These are phyloP conservation scores for Chloranthus sessilifolius DNA, from an alignment of 164 flowering plant species.

Conservation along the genomic window DNA sequence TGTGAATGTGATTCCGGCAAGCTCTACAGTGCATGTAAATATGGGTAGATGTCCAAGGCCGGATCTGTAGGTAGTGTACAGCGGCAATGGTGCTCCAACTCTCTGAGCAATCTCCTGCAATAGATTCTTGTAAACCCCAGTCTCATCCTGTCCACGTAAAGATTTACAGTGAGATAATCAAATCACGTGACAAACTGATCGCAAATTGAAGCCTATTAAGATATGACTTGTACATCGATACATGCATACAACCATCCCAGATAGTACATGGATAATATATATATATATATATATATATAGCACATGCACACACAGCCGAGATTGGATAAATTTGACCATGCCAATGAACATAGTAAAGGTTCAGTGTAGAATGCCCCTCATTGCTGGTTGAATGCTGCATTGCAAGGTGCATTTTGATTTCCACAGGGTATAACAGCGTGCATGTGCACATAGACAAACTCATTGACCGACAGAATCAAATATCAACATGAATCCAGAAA, in stretches of 20 bases:
- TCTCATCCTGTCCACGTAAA: slow-evolving; percentile 68
- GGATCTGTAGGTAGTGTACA: slow-evolving; percentile 69
- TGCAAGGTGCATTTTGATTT: too few relatives aligned
- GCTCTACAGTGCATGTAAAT: slow-evolving; percentile 80
- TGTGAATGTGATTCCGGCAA: slow-evolving; percentile 83
- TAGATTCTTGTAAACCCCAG: slow-evolving; percentile 96
- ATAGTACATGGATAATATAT: not conserved
- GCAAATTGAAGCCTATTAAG: not conserved
- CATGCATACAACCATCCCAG: not conserved
- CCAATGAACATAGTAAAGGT: too few relatives aligned
- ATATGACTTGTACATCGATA: not conserved
- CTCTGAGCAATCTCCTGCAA: slow-evolving; percentile 95
- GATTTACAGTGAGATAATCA: too few relatives aligned
- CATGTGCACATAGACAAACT: too few relatives aligned
- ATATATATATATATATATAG: not conserved
- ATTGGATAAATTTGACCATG: not conserved
- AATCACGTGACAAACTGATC: not conserved
- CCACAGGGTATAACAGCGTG: too few relatives aligned
- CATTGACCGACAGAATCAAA: too few relatives aligned
- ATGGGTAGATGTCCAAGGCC: slow-evolving; percentile 94
- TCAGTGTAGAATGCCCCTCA: too few relatives aligned
- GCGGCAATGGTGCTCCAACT: slow-evolving; percentile 92
- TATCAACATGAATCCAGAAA: too few relatives aligned
- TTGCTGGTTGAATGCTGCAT: too few relatives aligned
- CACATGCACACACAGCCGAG: not conserved